phyloP scores from a whole-genome alignment of 768 basidiomycete species.

The Kwoniella sp. region DNA sequence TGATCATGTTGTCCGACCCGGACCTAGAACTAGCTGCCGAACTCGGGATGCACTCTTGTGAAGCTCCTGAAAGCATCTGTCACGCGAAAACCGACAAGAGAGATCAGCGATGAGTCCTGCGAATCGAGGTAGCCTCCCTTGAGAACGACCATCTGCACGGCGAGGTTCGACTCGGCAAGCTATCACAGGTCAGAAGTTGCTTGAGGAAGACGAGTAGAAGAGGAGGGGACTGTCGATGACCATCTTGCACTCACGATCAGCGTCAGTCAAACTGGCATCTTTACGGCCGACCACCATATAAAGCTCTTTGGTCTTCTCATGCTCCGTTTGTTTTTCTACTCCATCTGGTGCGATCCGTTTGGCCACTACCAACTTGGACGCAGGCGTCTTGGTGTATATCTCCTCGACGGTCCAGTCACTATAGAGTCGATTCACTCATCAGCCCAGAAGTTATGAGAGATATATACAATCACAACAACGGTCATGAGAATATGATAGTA shows the following conservation, averaged over 20 bases:
- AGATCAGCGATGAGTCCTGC: too few relatives aligned
- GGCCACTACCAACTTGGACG: slow-evolving; percentile 29
- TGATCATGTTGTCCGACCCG: too few relatives aligned
- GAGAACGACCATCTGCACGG: too few relatives aligned
- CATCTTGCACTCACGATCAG: slow-evolving; percentile 49
- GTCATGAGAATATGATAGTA: too few relatives aligned
- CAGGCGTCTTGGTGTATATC: slow-evolving; percentile 31
- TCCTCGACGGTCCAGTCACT: background rate
- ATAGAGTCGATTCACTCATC: background rate
- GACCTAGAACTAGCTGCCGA: too few relatives aligned
- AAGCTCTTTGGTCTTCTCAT: slow-evolving; percentile 18
- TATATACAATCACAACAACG: too few relatives aligned
- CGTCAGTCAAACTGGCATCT: slow-evolving; percentile 47
- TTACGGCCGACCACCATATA: slow-evolving; percentile 40
- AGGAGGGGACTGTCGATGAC: too few relatives aligned
- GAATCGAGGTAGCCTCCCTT: too few relatives aligned
- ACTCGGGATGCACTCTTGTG: background rate
- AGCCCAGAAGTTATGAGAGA: too few relatives aligned
- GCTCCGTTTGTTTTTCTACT: background rate
- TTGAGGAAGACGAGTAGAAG: too few relatives aligned
- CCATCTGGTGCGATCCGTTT: slow-evolving; percentile 10
- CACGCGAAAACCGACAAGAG: background rate
- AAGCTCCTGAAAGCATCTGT: slow-evolving; percentile 9
- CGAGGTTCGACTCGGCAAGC: too few relatives aligned
- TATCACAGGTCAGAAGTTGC: too few relatives aligned